A percentile compares a stretch with the other conserved stretches of the same genome.
phyloP scores from a whole-genome alignment of 257 asterid genomes.

The Eucommia ulmoides region DNA sequence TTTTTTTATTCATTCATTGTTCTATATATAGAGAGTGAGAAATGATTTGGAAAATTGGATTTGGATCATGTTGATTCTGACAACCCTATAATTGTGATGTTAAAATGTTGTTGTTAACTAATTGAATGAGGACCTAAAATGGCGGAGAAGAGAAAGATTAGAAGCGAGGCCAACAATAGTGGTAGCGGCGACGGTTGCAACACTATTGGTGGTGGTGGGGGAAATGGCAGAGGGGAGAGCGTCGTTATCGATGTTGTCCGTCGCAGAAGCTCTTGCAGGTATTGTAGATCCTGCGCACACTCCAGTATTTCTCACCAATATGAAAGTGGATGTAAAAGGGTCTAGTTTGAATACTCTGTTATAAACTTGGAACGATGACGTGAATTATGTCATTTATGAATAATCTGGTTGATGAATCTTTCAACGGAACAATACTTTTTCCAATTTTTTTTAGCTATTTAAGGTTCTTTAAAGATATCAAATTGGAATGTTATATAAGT shows the following conservation, averaged over 20 bases:
- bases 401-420: no score
- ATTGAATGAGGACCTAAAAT: constrained; percentile 16
- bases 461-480: no score
- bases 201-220: no score
- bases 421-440: no score
- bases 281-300: constrained; percentile 63
- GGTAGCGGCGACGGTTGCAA: no score
- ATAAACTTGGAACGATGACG: no score
- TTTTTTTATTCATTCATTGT: no score
- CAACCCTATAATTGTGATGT: background rate
- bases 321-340: no score
- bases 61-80: background rate
- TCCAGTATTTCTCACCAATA: constrained; percentile 64
- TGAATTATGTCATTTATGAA: no score
- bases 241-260: constrained; percentile 62
- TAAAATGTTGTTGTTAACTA: background rate
- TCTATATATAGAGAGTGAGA: background rate
- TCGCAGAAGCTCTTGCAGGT: constrained; percentile 73
- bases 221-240: constrained; percentile 39
- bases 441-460: no score
- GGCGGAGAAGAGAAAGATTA: constrained; percentile 70
- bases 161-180: constrained; percentile 81
- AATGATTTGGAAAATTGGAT: background rate
- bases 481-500: no score
- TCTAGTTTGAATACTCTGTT: no score